phyloP scores from a whole-genome alignment of 2,329 filamentous ascomycete genomes.

The Spiromastix sp. region DNA sequence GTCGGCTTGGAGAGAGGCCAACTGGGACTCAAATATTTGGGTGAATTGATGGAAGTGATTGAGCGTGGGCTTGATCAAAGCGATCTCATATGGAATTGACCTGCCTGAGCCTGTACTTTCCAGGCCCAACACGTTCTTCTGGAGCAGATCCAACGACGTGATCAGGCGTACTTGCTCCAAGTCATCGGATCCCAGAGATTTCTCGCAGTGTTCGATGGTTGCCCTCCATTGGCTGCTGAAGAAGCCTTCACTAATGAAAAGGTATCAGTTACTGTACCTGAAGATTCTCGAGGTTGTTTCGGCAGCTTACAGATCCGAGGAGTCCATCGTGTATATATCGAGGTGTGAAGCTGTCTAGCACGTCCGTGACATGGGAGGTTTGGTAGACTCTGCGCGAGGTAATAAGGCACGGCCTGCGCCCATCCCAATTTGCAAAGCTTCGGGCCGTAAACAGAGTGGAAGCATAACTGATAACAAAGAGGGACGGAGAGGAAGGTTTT shows the following conservation, averaged over 20 bases:
- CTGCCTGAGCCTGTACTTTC: neutral
- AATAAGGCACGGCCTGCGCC: no score
- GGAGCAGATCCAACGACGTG: neutral
- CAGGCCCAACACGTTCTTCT: neutral
- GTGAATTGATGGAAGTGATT: neutral
- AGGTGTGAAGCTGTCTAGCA: no score
- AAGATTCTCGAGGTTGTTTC: neutral
- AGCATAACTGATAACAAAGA: no score
- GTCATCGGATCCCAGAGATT: slow-evolving; percentile 1
- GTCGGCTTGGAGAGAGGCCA: neutral
- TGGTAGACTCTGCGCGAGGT: no score
- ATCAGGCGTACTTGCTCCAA: neutral
- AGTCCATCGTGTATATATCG: neutral
- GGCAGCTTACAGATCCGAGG: neutral
- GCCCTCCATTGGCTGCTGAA: neutral
- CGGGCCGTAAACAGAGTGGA: no score
- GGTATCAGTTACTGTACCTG: neutral
- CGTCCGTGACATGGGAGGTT: no score
- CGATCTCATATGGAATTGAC: slow-evolving; percentile 1
- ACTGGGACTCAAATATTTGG: neutral
- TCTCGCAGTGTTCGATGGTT: neutral
- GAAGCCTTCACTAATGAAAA: neutral
- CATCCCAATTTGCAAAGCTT: no score
- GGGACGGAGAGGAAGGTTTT: no score
- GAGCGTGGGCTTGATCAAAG: neutral